Evolutionary conservation across 2,329 filamentous ascomycete species (phyloP), one percentile per base, ranked within the genome.

Genomic region (Magnaporthales sp.): DNA sequence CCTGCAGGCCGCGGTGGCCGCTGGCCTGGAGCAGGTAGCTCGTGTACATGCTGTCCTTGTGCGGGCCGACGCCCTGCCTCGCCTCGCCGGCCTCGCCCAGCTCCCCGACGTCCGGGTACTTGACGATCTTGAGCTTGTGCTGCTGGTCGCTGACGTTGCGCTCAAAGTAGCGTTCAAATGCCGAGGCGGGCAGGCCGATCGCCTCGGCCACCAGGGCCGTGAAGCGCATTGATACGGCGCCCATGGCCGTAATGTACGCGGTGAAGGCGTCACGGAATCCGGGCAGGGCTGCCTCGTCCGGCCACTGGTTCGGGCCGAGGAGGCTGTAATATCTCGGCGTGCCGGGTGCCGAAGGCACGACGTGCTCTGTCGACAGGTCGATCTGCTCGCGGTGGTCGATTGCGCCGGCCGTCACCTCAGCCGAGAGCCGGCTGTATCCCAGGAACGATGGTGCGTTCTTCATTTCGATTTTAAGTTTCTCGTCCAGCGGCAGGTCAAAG

Each of bases 91-190:
- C 15, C 0, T 11, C 56, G 0, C 83, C 85, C 1, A 91, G 78
- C 74, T 87, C 83, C n/a, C 79, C 77, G 13, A 85, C 76, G 74
- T 95, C 92, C 0, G 92, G 92, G 74, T 95, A 96, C 79, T 91
- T 92, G 68, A 96, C 89, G 68, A 96, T 89, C 80, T 96, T 96
- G 72, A 96, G 83, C 80, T 96, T 96, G 80, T 96, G 91, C 79
- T 95, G 92, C 80, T 86, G 81, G 71, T 84, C 76, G 80, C 83
- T 77, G n/a, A 15, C n/a, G 27, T n/a, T 31, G 54, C 46, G 64
- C 74, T 93, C 91, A 77, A 94, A 94, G 81, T 93, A 96, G 72
- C 85, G 87, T 74, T 86, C 80, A 76, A 96, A 96, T 0, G 92
- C 91, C 64, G 83, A 78, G 0, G 82, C 69, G 0, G 89, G 86